Evolutionary conservation across 2,329 filamentous ascomycete species (phyloP).

Genomic region (Nemania sp.): DNA sequence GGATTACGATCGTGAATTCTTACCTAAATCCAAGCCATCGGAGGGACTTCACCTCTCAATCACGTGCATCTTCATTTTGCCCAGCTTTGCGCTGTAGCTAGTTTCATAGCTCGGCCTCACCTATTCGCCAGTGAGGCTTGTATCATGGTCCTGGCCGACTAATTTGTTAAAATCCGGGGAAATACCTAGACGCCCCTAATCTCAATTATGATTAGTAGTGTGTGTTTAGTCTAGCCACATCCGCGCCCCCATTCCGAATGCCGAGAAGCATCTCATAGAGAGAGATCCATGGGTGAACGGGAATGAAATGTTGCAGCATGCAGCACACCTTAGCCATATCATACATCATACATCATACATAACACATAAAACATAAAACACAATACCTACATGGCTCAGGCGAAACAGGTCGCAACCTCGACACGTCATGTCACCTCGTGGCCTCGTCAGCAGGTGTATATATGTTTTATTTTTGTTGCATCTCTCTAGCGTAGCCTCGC

Average conservation of each 20-base stretch:
- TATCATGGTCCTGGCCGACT: too few relatives aligned
- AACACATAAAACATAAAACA: neutral
- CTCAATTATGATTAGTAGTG: slow-evolving; percentile 5
- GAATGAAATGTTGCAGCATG: neutral
- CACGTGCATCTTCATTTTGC: slow-evolving; percentile 6
- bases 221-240: too few relatives aligned
- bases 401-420: neutral
- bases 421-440: slow-evolving; percentile 12
- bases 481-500: slow-evolving; percentile 7
- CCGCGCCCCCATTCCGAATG: neutral
- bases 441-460: neutral
- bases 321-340: too few relatives aligned
- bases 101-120: too few relatives aligned
- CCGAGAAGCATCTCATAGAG: slow-evolving; percentile 12
- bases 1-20: slow-evolving; percentile 3
- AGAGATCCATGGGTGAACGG: neutral
- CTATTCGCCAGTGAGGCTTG: neutral
- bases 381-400: neutral
- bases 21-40: slow-evolving; percentile 12
- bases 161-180: slow-evolving; percentile 27
- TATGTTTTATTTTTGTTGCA: slow-evolving; percentile 3
- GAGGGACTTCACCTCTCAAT: neutral
- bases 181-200: slow-evolving; percentile 13
- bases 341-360: neutral
- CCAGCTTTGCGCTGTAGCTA: neutral